Evolutionary conservation across 2,329 filamentous ascomycete genomes (phyloP).

Genomic region (Knoxdaviesia proteae): DNA sequence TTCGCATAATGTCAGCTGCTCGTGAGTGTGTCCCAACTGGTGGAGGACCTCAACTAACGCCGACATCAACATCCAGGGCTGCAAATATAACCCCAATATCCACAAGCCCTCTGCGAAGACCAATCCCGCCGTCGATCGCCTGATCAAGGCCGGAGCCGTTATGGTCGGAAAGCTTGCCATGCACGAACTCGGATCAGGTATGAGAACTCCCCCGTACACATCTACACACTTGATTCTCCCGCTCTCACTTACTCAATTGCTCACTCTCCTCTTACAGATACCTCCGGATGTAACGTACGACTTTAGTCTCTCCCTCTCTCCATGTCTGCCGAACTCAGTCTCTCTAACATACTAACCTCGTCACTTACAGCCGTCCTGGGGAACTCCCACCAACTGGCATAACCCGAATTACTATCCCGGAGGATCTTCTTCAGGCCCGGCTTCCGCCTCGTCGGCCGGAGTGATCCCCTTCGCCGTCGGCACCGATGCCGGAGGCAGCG

Average conservation of each 20-base stretch:
- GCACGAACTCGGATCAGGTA: constrained; percentile 55
- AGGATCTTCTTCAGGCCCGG: constrained; percentile 60
- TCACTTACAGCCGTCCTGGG: constrained; percentile 30
- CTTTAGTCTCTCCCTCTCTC: constrained; percentile 5
- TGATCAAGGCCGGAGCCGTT: constrained; percentile 55
- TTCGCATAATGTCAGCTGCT: constrained; percentile 40
- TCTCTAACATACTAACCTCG: not conserved
- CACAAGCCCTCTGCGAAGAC: constrained; percentile 34
- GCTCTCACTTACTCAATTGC: not conserved
- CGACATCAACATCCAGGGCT: not conserved
- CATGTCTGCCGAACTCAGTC: not conserved
- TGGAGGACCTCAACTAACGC: not conserved
- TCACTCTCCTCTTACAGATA: constrained; percentile 25
- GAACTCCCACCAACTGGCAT: constrained; percentile 59
- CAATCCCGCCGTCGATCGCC: constrained; percentile 48
- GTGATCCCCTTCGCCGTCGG: constrained; percentile 57
- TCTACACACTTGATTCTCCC: not conserved
- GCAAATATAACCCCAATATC: constrained; percentile 30
- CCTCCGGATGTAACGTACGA: constrained; percentile 55
- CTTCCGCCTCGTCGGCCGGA: constrained; percentile 47
- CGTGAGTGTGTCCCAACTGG: not conserved
- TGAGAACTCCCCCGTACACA: constrained; percentile 15
- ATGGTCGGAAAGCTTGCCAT: constrained; percentile 59
- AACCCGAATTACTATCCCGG: constrained; percentile 61
- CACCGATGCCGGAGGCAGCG: constrained; percentile 55